Evolutionary conservation across 192 early-diverging fungal species (phyloP), one percentile per base, ranked within the genome.

Genomic region (Entomortierella chlamydospora): DNA sequence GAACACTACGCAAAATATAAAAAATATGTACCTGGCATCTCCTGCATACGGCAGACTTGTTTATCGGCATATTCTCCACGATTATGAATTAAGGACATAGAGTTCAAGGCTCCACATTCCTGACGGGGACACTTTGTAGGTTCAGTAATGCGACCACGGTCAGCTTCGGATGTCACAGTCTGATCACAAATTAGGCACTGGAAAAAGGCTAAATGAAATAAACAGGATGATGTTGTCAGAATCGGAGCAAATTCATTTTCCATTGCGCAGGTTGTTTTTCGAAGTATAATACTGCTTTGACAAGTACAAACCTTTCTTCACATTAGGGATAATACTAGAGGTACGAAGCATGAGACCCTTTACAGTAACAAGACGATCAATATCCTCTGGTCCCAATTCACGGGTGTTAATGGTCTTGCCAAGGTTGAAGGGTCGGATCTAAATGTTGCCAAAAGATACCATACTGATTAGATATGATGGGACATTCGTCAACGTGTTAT

Each of bases 351-450:
- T 85, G 67, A 99, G 83, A 37, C 98, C 98, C 72, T 96, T 96
- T 73, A 98, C 89, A 5, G 93, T 94, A 30, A 99, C 94, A 25
- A 99, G 86, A 68, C 97, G 96, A 87, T 99, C 98, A 45, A 99
- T 95, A 81, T 99, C 97, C 86, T 81, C 39, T n/a, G 98, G 98
- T 60, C 98, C 94, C 33, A 99, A 88, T 34, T 97, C 93, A 59
- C 98, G 91, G 87, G 98, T 92, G 80, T 98, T 99, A 31, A 93
- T 86, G n/a, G 86, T 82, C 53, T 70, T 55, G 65, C 81, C 73
- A 34, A 98, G 74, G 70, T 98, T 97, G 80, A 94, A 98, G 15
- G 97, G 97, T 30, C 98, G 91, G 45, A 96, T 86, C 86, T 88
- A 73, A 20, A 20, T 47, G 45, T 47, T 12, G 4, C 15, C 2